Evolutionary conservation across 805 yeast genomes (phyloP).

Genomic region (Scheffersomyces amazonensis): DNA sequence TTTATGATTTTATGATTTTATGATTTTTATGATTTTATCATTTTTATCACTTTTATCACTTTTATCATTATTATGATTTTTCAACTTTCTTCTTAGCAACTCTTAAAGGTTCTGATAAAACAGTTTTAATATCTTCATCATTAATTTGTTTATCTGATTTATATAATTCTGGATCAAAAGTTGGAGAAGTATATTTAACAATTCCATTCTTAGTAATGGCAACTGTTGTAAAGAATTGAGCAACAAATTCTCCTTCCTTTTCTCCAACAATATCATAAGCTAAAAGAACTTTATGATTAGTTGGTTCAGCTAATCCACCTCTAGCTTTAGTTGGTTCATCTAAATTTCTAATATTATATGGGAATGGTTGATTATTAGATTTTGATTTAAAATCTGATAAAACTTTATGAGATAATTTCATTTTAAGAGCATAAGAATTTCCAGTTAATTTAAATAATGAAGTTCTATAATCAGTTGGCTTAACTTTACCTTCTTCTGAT

Average conservation of each 20-base stretch:
- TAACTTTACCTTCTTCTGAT: constrained; percentile 64
- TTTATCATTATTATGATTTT: neutral
- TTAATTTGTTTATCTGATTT: constrained; percentile 54
- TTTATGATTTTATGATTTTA: too few relatives aligned
- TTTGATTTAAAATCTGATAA: constrained; percentile 66
- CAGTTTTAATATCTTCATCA: constrained; percentile 46
- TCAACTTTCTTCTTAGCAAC: constrained; percentile 43
- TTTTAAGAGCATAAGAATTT: constrained; percentile 62
- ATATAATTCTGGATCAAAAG: constrained; percentile 46
- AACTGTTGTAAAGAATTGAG: constrained; percentile 72
- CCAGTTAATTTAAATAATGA: constrained; percentile 73
- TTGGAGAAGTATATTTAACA: constrained; percentile 58
- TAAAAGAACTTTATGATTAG: constrained; percentile 61
- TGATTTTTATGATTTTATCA: too few relatives aligned
- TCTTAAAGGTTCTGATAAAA: constrained; percentile 53
- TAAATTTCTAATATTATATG: constrained; percentile 62
- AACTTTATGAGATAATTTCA: constrained; percentile 66
- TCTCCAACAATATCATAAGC: constrained; percentile 69
- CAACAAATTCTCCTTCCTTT: constrained; percentile 62
- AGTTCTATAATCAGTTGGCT: constrained; percentile 56
- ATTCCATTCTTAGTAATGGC: constrained; percentile 73
- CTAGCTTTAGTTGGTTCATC: constrained; percentile 70
- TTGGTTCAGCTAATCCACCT: constrained; percentile 72
- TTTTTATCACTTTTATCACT: too few relatives aligned
- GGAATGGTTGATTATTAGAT: constrained; percentile 55